Evolutionary conservation across 768 basidiomycete species (phyloP).

Genomic region (Rickenella mellea): DNA sequence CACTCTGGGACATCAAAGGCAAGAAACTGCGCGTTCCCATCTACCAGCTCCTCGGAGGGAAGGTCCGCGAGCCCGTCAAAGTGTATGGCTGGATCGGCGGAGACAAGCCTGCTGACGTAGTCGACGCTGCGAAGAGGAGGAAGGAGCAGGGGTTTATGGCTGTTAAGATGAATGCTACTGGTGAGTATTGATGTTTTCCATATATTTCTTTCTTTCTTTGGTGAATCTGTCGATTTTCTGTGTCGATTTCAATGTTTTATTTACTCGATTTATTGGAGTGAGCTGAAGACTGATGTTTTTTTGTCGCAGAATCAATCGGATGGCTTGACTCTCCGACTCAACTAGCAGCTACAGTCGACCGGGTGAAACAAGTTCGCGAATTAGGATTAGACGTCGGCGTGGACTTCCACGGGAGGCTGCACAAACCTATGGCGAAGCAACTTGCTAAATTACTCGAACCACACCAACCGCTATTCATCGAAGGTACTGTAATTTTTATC

Average conservation of each 20-base stretch:
- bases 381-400: slow-evolving; percentile 56
- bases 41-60: slow-evolving; percentile 62
- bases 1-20: slow-evolving; percentile 74
- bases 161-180: slow-evolving; percentile 66
- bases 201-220: not conserved
- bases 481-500: slow-evolving; percentile 36
- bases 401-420: slow-evolving; percentile 64
- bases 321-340: slow-evolving; percentile 56
- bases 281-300: too few species aligned
- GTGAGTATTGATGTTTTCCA: slow-evolving; percentile 18
- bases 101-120: slow-evolving; percentile 37
- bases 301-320: slow-evolving; percentile 21
- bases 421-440: slow-evolving; percentile 63
- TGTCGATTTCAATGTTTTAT: not conserved
- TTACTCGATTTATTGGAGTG: not conserved
- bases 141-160: slow-evolving; percentile 58
- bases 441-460: slow-evolving; percentile 53
- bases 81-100: slow-evolving; percentile 54
- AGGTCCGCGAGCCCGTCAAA: slow-evolving; percentile 48
- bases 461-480: slow-evolving; percentile 53
- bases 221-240: not conserved
- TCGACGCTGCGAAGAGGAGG: slow-evolving; percentile 39
- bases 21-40: slow-evolving; percentile 59
- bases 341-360: slow-evolving; percentile 40
- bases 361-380: slow-evolving; percentile 40